Base-by-base conservation (phyloP, 805 yeast genomes). In the Metschnikowia dekortorum region DNA sequence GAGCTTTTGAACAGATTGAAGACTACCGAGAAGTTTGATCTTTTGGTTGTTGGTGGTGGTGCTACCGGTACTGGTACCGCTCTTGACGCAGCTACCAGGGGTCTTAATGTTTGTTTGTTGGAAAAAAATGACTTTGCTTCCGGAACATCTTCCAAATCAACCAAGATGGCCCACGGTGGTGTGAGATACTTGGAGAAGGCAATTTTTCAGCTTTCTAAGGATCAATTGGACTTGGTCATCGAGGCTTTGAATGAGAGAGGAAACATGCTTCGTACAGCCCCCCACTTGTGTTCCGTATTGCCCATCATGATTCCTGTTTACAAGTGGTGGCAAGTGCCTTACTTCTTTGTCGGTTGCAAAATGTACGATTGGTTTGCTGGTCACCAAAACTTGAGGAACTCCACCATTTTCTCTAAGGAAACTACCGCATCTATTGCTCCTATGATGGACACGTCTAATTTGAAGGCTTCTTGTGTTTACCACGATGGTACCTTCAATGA, bases 141-240 rank as follows among this genome's bases (percentile, higher is more conserved):
- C 8, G 97, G 96, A 39, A 92, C 97, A 13, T 87, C 96, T 8
- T 89, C 97, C 34, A 87, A 90, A 62, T 87, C 96, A 13, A 91
- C 98, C 44, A 91, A 91, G 73, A 87, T 91, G 84, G 96, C 96
- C 40, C 98, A 91, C 66, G 98, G 98, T 58, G 98, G 98, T 67
- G 97, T 91, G 39, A 79, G 98, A 62, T 91, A 91, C 69, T 79
- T 91, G 63, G 98, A 91, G 68, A 91, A 91, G 74, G 97, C 97
- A 37, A 82, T 91, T 61, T 89, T 89, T 81, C 90, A 89, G 72
- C 78, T 91, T 47, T 90, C 95, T 51, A 89, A 88, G 69, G 92
- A 84, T 53, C 98, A 91, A 74, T 76, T 87, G 68, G 88, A 87
- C 70, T 77, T 89, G 61, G 96, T 89, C 55, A 85, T 87, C 60